A percentile compares a stretch with the other conserved stretches of the same genome.
These are phyloP conservation scores for Pestalotiopsis sp. DNA, from an alignment of 2,329 filamentous ascomycete genomes.

Conservation along the genomic window DNA sequence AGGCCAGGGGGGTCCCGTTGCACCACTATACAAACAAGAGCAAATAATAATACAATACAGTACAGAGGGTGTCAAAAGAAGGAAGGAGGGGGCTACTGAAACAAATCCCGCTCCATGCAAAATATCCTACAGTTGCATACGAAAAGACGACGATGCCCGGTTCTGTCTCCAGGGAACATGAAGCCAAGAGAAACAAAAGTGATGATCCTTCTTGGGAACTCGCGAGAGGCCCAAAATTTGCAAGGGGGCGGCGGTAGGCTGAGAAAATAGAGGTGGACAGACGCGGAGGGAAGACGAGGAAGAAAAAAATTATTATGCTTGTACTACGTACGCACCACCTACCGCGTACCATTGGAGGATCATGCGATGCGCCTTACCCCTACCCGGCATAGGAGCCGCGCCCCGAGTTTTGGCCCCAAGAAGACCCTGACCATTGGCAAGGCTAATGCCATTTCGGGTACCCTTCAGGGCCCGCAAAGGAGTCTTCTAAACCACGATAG, in stretches of 20 bases:
- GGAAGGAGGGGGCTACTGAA: constrained; percentile 6
- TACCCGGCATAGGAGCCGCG: constrained; percentile 2
- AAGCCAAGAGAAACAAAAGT: not conserved
- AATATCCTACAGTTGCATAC: not conserved
- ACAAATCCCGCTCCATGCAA: constrained; percentile 2
- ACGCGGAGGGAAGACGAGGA: not conserved
- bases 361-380: not conserved
- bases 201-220: not conserved
- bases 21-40: constrained; percentile 4
- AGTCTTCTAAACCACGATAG: not conserved
- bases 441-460: not conserved
- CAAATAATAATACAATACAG: not conserved
- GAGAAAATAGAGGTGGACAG: not conserved
- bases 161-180: not conserved
- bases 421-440: not conserved
- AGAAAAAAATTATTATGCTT: not conserved
- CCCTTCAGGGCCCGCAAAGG: not conserved
- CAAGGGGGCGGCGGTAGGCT: not conserved
- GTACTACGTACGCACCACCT: not conserved
- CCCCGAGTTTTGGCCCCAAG: constrained; percentile 3
- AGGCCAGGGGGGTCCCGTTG: not conserved
- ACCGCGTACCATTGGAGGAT: not conserved
- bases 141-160: not conserved
- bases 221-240: not conserved
- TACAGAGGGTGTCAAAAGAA: constrained; percentile 7